Evolutionary conservation across 2,329 filamentous ascomycete genomes (phyloP).

Genomic region (Byssoonygena ceratinophila): DNA sequence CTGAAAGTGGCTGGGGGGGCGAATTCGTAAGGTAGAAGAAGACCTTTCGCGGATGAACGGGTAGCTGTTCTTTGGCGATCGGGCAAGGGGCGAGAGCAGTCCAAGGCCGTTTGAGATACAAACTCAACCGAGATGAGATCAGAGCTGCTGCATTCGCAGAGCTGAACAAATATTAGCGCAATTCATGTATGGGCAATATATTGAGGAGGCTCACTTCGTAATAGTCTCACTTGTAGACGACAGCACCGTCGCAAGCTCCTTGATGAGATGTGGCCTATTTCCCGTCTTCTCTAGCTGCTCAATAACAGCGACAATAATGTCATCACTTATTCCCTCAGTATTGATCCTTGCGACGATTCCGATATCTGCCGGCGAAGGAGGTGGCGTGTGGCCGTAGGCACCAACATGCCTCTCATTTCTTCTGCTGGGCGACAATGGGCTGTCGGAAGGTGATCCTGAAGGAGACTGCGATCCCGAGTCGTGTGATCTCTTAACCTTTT

Average conservation of each 20-base stretch:
- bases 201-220: slow-evolving; percentile 75
- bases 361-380: slow-evolving; percentile 54
- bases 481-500: slow-evolving; percentile 72
- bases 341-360: slow-evolving; percentile 51
- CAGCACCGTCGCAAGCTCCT: slow-evolving; percentile 76
- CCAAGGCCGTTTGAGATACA: slow-evolving; percentile 83
- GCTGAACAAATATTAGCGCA: slow-evolving; percentile 42
- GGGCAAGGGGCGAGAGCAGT: slow-evolving; percentile 70
- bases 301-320: slow-evolving; percentile 87
- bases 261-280: slow-evolving; percentile 88
- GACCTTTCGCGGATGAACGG: slow-evolving; percentile 82
- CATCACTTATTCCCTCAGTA: slow-evolving; percentile 77
- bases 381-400: slow-evolving; percentile 63
- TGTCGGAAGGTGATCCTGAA: slow-evolving; percentile 13
- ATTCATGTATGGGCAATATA: slow-evolving; percentile 9
- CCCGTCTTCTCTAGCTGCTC: slow-evolving; percentile 77
- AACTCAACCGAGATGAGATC: slow-evolving; percentile 80
- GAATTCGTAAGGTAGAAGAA: slow-evolving; percentile 94
- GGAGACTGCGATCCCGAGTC: slow-evolving; percentile 32
- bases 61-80: slow-evolving; percentile 82
- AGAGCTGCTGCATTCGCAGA: slow-evolving; percentile 93
- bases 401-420: slow-evolving; percentile 39
- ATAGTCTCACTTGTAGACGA: slow-evolving; percentile 68
- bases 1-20: slow-evolving; percentile 69
- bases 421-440: slow-evolving; percentile 18